Evolutionary conservation across 495 filamentous ascomycete species (phyloP).

Genomic region (Xylaria telfairii): DNA sequence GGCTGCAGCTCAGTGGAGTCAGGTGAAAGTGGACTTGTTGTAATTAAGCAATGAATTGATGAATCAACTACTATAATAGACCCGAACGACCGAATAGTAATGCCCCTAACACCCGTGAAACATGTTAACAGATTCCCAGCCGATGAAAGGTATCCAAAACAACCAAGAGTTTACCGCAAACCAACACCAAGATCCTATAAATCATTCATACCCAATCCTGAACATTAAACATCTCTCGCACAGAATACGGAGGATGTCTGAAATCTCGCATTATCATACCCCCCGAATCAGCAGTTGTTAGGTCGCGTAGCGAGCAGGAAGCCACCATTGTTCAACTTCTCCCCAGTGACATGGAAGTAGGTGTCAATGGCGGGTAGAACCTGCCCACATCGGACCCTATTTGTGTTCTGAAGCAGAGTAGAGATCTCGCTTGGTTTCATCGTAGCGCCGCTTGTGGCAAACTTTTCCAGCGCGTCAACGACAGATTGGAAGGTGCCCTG

Average conservation of each 20-base stretch:
- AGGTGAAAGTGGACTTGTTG: too few species aligned
- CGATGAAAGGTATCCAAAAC: neutral
- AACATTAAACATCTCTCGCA: neutral
- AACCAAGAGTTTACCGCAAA: neutral
- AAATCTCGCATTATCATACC: neutral
- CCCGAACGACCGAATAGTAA: neutral
- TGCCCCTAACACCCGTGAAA: neutral
- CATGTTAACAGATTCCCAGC: neutral
- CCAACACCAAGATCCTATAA: neutral
- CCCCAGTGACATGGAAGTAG: constrained; percentile 31
- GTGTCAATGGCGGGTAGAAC: constrained; percentile 34
- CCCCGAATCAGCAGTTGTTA: constrained; percentile 11
- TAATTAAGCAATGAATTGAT: constrained; percentile 2
- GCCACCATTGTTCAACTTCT: constrained; percentile 8
- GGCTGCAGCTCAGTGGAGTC: too few species aligned
- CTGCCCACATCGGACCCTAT: constrained; percentile 29
- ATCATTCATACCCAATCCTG: neutral
- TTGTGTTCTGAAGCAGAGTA: constrained; percentile 13
- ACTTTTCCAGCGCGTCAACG: constrained; percentile 27
- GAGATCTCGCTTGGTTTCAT: constrained; percentile 24
- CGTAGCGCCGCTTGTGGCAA: constrained; percentile 24
- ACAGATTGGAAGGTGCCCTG: constrained; percentile 33
- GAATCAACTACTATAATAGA: neutral
- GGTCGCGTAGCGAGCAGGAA: constrained; percentile 10
- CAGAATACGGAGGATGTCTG: neutral